Evolutionary conservation across 1,139 yeast genomes (phyloP).

Genomic region (Insectozyma bohioensis): DNA sequence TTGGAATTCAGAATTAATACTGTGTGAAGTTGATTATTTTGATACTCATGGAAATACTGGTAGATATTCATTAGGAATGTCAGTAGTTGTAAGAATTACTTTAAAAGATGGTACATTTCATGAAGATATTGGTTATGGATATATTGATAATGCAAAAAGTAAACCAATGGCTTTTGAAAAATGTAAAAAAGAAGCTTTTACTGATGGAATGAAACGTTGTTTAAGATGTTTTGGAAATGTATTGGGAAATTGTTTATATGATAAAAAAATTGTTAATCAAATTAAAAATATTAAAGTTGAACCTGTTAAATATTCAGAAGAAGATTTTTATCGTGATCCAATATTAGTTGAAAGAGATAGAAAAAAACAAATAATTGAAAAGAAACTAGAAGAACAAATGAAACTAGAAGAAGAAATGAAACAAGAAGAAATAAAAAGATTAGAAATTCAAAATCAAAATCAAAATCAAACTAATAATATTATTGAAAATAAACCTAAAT

Average conservation of each 20-base stretch:
- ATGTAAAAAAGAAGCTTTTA: conserved; percentile 77
- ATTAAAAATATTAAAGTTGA: conserved; percentile 46
- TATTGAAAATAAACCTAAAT: neutral
- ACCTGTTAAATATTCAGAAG: conserved; percentile 55
- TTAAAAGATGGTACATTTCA: conserved; percentile 73
- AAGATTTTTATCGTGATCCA: conserved; percentile 41
- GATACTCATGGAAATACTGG: conserved; percentile 60
- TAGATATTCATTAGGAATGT: conserved; percentile 60
- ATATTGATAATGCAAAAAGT: conserved; percentile 67
- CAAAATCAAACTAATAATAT: too few species aligned
- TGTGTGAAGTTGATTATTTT: conserved; percentile 66
- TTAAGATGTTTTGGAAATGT: conserved; percentile 79
- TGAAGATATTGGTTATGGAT: conserved; percentile 83
- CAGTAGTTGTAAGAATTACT: conserved; percentile 70
- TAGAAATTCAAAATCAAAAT: conserved; percentile 7
- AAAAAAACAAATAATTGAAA: conserved; percentile 16
- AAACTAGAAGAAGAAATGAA: conserved; percentile 4
- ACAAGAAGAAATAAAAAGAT: conserved; percentile 5
- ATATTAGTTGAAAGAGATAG: conserved; percentile 31
- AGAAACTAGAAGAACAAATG: conserved; percentile 6
- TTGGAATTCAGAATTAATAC: conserved; percentile 71
- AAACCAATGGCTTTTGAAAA: conserved; percentile 78
- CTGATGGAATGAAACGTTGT: conserved; percentile 78
- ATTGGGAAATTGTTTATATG: conserved; percentile 76
- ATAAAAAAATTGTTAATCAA: conserved; percentile 60